These are phyloP conservation scores for Phanerodontia chrysosporium DNA, from an alignment of 768 basidiomycete species.

Conservation along the genomic window DNA sequence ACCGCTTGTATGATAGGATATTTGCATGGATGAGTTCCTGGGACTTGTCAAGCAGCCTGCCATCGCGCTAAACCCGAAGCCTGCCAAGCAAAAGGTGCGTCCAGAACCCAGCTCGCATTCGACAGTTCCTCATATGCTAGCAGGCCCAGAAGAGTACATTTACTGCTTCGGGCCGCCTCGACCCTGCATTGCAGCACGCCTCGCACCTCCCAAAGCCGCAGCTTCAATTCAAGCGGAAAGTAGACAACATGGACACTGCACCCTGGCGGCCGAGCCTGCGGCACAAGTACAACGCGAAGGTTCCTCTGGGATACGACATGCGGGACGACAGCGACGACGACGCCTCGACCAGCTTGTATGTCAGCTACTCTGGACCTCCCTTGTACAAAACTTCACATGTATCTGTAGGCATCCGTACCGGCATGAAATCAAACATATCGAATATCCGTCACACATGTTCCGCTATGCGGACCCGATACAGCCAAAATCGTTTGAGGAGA, in stretches of 20 bases:
- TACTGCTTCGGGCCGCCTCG: constrained; percentile 39
- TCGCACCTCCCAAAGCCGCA: constrained; percentile 81
- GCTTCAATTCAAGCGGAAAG: constrained; percentile 54
- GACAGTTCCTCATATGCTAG: not conserved
- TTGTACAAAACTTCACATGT: not conserved
- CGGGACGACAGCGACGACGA: constrained; percentile 27
- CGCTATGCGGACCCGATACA: constrained; percentile 42
- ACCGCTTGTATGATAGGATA: constrained; percentile 55
- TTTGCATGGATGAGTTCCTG: constrained; percentile 71
- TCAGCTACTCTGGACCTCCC: not conserved
- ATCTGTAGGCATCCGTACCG: constrained; percentile 63
- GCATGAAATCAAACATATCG: constrained; percentile 74
- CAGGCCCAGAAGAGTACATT: constrained; percentile 4
- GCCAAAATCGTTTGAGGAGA: constrained; percentile 58
- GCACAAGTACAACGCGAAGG: constrained; percentile 79
- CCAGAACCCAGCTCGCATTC: not conserved
- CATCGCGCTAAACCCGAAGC: constrained; percentile 51
- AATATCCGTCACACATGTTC: constrained; percentile 71
- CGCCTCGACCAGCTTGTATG: constrained; percentile 28
- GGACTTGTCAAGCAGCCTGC: constrained; percentile 67
- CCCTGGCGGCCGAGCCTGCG: constrained; percentile 68
- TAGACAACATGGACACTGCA: constrained; percentile 50
- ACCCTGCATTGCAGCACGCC: constrained; percentile 69
- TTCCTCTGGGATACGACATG: constrained; percentile 69
- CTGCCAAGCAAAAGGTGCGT: constrained; percentile 25